phyloP scores from a whole-genome alignment of 768 basidiomycete genomes.

The Amanita pseudoporphyria region DNA sequence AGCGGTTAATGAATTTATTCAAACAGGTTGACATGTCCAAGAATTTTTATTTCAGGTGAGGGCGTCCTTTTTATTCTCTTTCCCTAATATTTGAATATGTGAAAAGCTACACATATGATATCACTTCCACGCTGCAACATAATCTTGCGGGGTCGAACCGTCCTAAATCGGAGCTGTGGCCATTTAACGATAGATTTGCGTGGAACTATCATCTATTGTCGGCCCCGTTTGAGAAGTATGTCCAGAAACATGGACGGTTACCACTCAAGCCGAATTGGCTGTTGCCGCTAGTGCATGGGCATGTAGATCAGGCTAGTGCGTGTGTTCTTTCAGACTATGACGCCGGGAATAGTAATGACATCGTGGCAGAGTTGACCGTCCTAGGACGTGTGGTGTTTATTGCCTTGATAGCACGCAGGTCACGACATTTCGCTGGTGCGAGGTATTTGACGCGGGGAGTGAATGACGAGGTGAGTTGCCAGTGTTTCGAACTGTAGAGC shows the following conservation, averaged over 20 bases:
- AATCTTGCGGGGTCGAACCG: constrained; percentile 64
- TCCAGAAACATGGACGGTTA: constrained; percentile 1
- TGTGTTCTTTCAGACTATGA: not conserved
- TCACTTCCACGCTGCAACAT: constrained; percentile 91
- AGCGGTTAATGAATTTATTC: constrained; percentile 81
- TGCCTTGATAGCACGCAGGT: constrained; percentile 90
- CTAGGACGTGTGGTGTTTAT: constrained; percentile 86
- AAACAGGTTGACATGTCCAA: constrained; percentile 98
- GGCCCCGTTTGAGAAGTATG: constrained; percentile 3
- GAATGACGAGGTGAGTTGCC: constrained; percentile 66
- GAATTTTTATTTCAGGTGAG: constrained; percentile 95
- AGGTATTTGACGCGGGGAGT: constrained; percentile 91
- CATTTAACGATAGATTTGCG: constrained; percentile 81
- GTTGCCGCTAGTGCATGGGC: constrained; percentile 87
- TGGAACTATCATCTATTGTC: constrained; percentile 91
- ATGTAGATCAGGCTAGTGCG: constrained; percentile 97
- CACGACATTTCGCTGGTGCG: constrained; percentile 92
- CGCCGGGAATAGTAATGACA: not conserved
- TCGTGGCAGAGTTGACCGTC: constrained; percentile 71
- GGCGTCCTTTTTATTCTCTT: not conserved
- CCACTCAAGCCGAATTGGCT: constrained; percentile 64
- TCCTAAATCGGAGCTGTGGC: constrained; percentile 38
- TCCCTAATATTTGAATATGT: constrained; percentile 5
- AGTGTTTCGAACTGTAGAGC: not conserved
- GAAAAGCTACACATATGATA: constrained; percentile 85